A percentile compares a stretch with the other conserved stretches of the same genome.
These are phyloP conservation scores for Sugiyamaella marilandica DNA, from an alignment of 805 yeast genomes.

Conservation along the genomic window DNA sequence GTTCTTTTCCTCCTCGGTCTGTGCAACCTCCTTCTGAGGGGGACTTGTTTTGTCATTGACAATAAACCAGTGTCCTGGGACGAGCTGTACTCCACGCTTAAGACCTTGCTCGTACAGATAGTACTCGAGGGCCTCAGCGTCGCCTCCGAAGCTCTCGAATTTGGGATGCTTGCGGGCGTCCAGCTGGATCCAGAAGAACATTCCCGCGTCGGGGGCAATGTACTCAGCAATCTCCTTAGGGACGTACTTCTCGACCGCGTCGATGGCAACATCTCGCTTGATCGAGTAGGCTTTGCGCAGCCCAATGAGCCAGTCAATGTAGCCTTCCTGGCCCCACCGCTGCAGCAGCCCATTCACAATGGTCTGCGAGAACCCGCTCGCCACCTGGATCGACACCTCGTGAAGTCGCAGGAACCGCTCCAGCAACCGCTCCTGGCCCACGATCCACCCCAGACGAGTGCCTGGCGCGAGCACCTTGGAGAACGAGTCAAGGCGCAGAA, in stretches of 20 bases:
- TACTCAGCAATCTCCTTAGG: conserved; percentile 38
- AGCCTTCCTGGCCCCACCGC: conserved; percentile 89
- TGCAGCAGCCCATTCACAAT: conserved; percentile 63
- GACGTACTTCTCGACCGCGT: conserved; percentile 58
- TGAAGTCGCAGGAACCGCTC: conserved; percentile 67
- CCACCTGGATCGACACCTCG: conserved; percentile 76
- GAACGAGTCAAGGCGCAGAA: conserved; percentile 80
- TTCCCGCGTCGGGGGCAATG: conserved; percentile 47
- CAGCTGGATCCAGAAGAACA: conserved; percentile 48
- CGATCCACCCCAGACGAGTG: conserved; percentile 81
- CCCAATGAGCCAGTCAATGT: conserved; percentile 83
- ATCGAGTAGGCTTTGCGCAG: conserved; percentile 68
- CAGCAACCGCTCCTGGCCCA: conserved; percentile 59
- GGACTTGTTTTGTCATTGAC: conserved; percentile 29
- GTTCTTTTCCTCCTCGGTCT: conserved; percentile 24
- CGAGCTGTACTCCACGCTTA: conserved; percentile 32
- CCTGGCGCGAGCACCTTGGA: conserved; percentile 94
- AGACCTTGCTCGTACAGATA: conserved; percentile 32
- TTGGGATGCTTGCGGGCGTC: conserved; percentile 51
- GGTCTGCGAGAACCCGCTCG: conserved; percentile 77
- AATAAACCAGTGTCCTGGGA: conserved; percentile 41
- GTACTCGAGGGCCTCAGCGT: conserved; percentile 31
- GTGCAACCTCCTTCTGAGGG: conserved; percentile 32
- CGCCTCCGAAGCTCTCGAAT: conserved; percentile 30
- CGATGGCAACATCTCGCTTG: conserved; percentile 84